Conservation (phyloP, 2,329 filamentous ascomycete genomes). For the Thelonectria rubi region DNA sequence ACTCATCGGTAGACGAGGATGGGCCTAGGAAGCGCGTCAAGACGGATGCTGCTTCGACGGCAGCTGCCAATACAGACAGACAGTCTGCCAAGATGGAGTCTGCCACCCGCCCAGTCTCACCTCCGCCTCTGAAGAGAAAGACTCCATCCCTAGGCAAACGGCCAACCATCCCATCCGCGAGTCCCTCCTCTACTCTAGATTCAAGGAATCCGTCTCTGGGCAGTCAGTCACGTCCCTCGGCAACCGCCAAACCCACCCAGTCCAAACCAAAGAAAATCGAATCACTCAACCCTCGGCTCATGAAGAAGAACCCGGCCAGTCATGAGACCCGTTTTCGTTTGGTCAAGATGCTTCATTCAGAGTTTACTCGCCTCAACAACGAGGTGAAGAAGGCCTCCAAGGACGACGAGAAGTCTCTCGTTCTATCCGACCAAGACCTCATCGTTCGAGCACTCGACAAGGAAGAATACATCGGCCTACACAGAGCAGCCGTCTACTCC, state of each 20-base stretch:
- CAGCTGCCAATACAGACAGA: constrained; percentile 3
- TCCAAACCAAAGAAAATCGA: constrained; percentile 52
- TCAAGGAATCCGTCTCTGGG: constrained; percentile 16
- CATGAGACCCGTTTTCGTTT: constrained; percentile 66
- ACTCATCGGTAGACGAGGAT: constrained; percentile 38
- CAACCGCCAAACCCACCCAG: constrained; percentile 28
- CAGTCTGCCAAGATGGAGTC: constrained; percentile 32
- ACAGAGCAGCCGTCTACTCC: constrained; percentile 75
- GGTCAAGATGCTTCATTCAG: constrained; percentile 70
- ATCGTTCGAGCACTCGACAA: constrained; percentile 77
- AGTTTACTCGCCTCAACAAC: constrained; percentile 73
- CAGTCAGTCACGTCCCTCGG: constrained; percentile 31
- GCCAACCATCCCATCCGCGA: constrained; percentile 14
- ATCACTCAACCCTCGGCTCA: constrained; percentile 72
- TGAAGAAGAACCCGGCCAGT: constrained; percentile 65
- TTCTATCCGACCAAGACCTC: constrained; percentile 71
- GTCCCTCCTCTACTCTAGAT: constrained; percentile 18
- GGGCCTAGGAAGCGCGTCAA: constrained; percentile 45
- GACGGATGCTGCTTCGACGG: constrained; percentile 30
- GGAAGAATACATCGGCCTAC: constrained; percentile 78
- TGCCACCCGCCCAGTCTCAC: constrained; percentile 46
- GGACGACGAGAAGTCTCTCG: constrained; percentile 58
- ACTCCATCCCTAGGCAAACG: constrained; percentile 15
- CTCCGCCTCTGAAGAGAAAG: constrained; percentile 46
- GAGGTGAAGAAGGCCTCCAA: constrained; percentile 63